These are phyloP conservation scores for Bruguiera hainesii DNA, from an alignment of 441 rosid genomes.

Conservation along the genomic window DNA sequence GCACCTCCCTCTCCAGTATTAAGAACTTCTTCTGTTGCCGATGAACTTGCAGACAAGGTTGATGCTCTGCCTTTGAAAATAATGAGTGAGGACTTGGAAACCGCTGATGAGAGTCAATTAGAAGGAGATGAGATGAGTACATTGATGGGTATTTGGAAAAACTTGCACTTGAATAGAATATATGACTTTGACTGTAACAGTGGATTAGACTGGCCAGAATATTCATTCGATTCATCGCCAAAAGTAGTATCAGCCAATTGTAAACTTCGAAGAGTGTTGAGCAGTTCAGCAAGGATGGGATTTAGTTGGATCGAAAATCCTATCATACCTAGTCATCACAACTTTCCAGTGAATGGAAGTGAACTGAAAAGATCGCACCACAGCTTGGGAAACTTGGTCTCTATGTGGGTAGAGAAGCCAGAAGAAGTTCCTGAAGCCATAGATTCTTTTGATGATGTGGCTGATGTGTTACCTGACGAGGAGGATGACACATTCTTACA, in stretches of 20 bases:
- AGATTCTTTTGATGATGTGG: slow-evolving; percentile 32
- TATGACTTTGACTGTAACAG: slow-evolving; percentile 39
- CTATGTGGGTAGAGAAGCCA: slow-evolving; percentile 41
- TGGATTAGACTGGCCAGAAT: slow-evolving; percentile 85
- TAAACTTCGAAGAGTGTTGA: slow-evolving; percentile 60
- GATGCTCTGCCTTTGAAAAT: slow-evolving; percentile 46
- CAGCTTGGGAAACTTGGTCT: slow-evolving; percentile 59
- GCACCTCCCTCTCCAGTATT: slow-evolving; percentile 89
- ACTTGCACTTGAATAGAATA: slow-evolving; percentile 39
- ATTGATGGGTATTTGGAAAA: slow-evolving; percentile 32
- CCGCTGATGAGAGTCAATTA: slow-evolving; percentile 24
- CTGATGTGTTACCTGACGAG: slow-evolving; percentile 45
- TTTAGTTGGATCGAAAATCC: slow-evolving; percentile 43
- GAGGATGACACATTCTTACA: slow-evolving; percentile 45
- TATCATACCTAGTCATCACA: slow-evolving; percentile 31
- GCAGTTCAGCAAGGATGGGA: slow-evolving; percentile 73
- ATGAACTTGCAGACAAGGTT: slow-evolving; percentile 62
- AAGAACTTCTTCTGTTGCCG: slow-evolving; percentile 70
- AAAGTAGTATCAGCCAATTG: slow-evolving; percentile 49
- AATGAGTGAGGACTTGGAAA: slow-evolving; percentile 31
- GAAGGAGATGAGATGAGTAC: slow-evolving; percentile 25
- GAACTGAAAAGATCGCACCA: slow-evolving; percentile 60
- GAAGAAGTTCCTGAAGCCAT: slow-evolving; percentile 39
- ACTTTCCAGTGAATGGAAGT: slow-evolving; percentile 34
- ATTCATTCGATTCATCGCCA: slow-evolving; percentile 64